Evolutionary conservation across 148 eudicot genomes (phyloP), one percentile per base, ranked within the genome.

Genomic region (Chenopodium formosanum): DNA sequence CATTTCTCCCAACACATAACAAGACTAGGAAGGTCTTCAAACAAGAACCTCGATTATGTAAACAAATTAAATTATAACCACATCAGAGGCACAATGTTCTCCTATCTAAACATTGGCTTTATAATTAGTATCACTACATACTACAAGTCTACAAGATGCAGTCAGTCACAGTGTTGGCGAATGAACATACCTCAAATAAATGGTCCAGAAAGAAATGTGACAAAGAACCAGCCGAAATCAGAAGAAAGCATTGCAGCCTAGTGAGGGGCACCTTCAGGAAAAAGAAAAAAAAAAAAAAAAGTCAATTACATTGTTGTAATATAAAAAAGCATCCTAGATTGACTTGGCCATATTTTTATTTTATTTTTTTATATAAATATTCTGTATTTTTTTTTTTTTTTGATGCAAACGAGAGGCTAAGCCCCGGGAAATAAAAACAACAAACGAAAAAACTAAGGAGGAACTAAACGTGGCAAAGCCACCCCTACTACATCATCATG

Each of bases 171-270:
- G 7, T 37, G 44, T 37, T 37, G 44, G 52, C 16, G 4, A 70
- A 47, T 74, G 64, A 23, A 79, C 46, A 53, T 87, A 93, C 97
- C 98, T 95, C 98, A 87, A 92, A 94, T 82, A 92, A 87, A 81
- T 92, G 93, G 73, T 94, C 98, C 2, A 92, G 84, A 86, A 95
- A 95, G 87, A 95, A 95, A 79, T 95, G 98, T 27, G 98, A 93
- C 66, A 93, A 88, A 73, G 98, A 93, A 64, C 97, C 98, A 13
- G 96, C 97, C 31, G 92, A 78, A 68, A 93, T 82, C 84, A 93
- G 83, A 83, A 93, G 34, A 63, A 93, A 86, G 83, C 98, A 95
- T 82, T 95, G 98, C 70, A n/a, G 84, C 85, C 71, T 82, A 25
- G 87, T 87, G 70, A 95, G 91, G 1, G 94, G 88, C 74, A 83